Evolutionary conservation across 75 land plant species (phyloP).

Genomic region (Sequoia sempervirens): DNA sequence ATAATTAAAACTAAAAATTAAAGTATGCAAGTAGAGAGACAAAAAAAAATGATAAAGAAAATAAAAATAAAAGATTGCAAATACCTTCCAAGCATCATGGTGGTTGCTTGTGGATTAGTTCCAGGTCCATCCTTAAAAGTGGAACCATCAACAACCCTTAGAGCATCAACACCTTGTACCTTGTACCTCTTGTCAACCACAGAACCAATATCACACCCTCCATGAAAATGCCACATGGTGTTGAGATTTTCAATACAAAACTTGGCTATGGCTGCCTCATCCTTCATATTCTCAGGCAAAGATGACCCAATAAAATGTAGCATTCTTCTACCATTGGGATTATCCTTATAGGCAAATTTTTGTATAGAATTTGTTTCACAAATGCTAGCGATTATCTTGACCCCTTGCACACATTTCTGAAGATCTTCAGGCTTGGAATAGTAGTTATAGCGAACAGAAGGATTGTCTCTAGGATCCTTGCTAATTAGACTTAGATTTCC

Average conservation of each 20-base stretch:
- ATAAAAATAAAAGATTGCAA: no score
- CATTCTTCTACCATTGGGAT: not conserved
- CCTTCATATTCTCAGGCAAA: not conserved
- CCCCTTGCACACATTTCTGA: conserved; percentile 53
- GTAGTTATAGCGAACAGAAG: conserved; percentile 79
- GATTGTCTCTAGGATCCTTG: conserved; percentile 58
- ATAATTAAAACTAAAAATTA: no score
- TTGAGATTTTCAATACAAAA: not conserved
- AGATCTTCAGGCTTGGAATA: conserved; percentile 60
- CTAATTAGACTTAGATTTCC: conserved; percentile 55
- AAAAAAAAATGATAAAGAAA: not conserved
- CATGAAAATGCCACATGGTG: conserved; percentile 17
- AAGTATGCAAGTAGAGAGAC: no score
- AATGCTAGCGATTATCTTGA: conserved; percentile 27
- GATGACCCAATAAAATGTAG: not conserved
- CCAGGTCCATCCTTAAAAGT: conserved; percentile 8
- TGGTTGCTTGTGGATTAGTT: conserved; percentile 13
- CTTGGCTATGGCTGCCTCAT: not conserved
- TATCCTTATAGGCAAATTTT: not conserved
- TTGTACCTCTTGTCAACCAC: not conserved
- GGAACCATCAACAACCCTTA: conserved; percentile 15
- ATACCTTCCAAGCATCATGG: conserved; percentile 9
- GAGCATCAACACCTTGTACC: not conserved
- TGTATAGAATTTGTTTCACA: not conserved
- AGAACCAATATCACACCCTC: conserved; percentile 9